phyloP scores from a whole-genome alignment of 2,329 filamentous ascomycete species.

The Bertia moriformis region DNA sequence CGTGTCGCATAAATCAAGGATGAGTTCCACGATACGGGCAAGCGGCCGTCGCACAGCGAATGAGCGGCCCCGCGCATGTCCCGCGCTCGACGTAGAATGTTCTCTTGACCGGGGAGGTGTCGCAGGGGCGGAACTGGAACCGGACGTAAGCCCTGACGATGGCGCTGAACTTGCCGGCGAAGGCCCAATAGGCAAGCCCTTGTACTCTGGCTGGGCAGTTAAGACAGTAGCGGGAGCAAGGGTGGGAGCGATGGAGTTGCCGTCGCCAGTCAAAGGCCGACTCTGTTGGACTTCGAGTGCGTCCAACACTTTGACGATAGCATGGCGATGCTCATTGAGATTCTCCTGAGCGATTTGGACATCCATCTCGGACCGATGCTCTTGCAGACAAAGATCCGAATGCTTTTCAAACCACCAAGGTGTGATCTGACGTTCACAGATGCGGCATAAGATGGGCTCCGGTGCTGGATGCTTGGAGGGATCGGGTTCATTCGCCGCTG shows the following conservation, averaged over 20 bases:
- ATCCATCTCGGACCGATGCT: conserved; percentile 94
- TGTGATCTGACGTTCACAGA: conserved; percentile 91
- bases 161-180: conserved; percentile 57
- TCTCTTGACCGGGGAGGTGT: conserved; percentile 53
- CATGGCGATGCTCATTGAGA: conserved; percentile 79
- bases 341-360: conserved; percentile 91
- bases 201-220: conserved; percentile 62
- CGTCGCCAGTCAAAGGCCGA: conserved; percentile 38
- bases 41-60: conserved; percentile 85
- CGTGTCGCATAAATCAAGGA: conserved; percentile 91
- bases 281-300: conserved; percentile 69
- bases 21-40: conserved; percentile 81
- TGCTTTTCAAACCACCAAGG: conserved; percentile 99
- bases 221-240: no score
- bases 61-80: conserved; percentile 69
- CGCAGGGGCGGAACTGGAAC: background rate
- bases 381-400: conserved; percentile 86
- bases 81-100: conserved; percentile 57
- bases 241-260: conserved; percentile 2
- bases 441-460: conserved; percentile 77
- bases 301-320: conserved; percentile 89
- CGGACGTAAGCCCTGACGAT: conserved; percentile 54
- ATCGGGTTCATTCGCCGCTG: conserved; percentile 57
- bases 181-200: conserved; percentile 71
- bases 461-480: conserved; percentile 59